Base-by-base conservation (phyloP, 805 yeast species). In the Schizosaccharomyces cryophilus region DNA sequence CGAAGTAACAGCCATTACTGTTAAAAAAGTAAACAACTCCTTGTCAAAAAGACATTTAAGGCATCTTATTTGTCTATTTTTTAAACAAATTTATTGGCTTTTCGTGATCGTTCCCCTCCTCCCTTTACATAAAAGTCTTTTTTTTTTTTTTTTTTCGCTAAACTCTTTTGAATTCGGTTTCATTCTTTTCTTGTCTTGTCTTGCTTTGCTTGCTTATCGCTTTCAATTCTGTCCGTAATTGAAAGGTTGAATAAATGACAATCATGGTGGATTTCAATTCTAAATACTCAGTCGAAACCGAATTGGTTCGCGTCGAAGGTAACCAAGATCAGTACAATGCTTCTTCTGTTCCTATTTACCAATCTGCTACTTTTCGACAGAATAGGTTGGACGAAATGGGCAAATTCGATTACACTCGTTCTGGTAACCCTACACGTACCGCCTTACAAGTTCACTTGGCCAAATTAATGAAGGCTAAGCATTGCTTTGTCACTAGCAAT, bases 351-450 rank as follows among this genome's bases (percentile, higher is more conserved):
- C 96, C 97, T 3, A 75, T 89, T 51, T 89, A 89, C 72, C 95
- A 87, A 70, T 80, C 93, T 0, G 95, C 97, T n/a, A 89, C 97
- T 5, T 89, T 89, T 75, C 88, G 87, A 72, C 93, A 86, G 70
- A 77, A 77, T 56, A 79, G 85, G 0, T 73, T 86, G 63, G 74
- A 79, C 48, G 81, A 84, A 66, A 79, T 85, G 83, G 90, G 94
- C 2, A 84, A 82, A 66, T 87, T 82, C 69, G 90, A 84, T 69
- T 86, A 86, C 72, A 87, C 96, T 0, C 77, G 97, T 66, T 84
- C 94, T 15, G 96, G 97, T 3, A 89, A 89, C 72, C 97, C 97
- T 29, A 87, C 96, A 0, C 77, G 97, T 70, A 80, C 90, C 0
- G 79, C 80, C 51, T 72, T 88, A 63, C 95, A 89, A 70, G 75